Evolutionary conservation across 345 rosid species (phyloP).

Genomic region (Heritiera fomes): DNA sequence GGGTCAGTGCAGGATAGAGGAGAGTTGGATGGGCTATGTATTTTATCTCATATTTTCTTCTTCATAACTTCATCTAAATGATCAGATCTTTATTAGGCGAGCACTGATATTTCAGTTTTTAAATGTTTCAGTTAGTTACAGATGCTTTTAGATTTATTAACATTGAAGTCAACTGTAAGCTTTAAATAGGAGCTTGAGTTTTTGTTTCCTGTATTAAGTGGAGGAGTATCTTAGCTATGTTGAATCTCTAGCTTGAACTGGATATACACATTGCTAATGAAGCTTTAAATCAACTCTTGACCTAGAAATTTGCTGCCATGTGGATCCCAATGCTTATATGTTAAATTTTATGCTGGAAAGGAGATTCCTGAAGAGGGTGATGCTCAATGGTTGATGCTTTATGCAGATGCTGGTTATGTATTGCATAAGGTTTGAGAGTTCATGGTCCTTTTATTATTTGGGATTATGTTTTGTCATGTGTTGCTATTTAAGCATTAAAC

Average conservation of each 20-base stretch:
- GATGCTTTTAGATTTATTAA: conserved; percentile 3
- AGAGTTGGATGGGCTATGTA: background rate
- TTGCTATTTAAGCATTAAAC: background rate
- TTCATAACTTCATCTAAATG: background rate
- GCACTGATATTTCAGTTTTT: background rate
- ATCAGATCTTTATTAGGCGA: background rate
- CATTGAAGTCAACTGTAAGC: background rate
- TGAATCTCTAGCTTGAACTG: background rate
- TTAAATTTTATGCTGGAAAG: conserved; percentile 51
- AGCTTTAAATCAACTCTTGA: background rate
- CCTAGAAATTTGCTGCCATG: background rate
- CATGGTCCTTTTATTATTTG: conserved; percentile 5
- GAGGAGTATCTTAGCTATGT: conserved; percentile 4
- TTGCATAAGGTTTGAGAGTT: conserved; percentile 71
- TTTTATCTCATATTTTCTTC: background rate
- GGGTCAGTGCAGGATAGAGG: background rate
- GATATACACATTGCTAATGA: background rate
- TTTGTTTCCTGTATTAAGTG: background rate
- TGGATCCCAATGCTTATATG: conserved; percentile 26
- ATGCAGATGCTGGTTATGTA: conserved; percentile 56
- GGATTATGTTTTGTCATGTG: conserved; percentile 5
- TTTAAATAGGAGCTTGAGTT: background rate
- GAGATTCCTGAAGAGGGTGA: conserved; percentile 57
- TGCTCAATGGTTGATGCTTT: conserved; percentile 23
- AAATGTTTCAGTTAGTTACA: background rate